Conservation (phyloP, 2,329 filamentous ascomycete genomes). For the Epicoccum nigrum region DNA sequence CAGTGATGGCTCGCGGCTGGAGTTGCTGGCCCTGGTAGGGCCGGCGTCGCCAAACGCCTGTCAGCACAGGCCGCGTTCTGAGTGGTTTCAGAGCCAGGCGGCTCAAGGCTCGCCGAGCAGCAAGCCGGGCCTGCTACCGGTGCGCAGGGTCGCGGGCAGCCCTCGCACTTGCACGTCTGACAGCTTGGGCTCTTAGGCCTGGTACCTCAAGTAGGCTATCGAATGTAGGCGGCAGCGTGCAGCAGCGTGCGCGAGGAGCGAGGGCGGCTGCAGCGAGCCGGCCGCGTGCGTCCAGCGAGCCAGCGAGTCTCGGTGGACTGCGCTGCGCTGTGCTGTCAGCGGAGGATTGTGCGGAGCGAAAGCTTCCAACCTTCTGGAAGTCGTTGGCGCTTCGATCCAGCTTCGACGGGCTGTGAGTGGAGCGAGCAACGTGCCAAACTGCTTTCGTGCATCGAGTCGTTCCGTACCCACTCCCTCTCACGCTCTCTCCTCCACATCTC, state of each 20-base stretch:
- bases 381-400: slow-evolving; percentile 11
- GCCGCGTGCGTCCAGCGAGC: neutral
- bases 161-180: neutral
- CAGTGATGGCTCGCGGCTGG: too few species aligned
- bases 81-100: slow-evolving; percentile 13
- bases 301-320: too few species aligned
- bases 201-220: too few species aligned
- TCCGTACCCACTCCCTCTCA: slow-evolving; percentile 7
- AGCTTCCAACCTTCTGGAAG: slow-evolving; percentile 13
- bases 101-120: slow-evolving; percentile 3
- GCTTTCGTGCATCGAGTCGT: slow-evolving; percentile 15
- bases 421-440: slow-evolving; percentile 8
- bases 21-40: too few species aligned
- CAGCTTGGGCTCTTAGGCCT: too few species aligned
- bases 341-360: slow-evolving; percentile 4
- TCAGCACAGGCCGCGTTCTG: slow-evolving; percentile 7
- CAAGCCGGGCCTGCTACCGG: slow-evolving; percentile 3
- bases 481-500: slow-evolving; percentile 7
- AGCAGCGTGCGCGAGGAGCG: neutral
- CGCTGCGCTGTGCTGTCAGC: neutral
- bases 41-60: slow-evolving; percentile 1
- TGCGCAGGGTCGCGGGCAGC: slow-evolving; percentile 1
- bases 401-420: slow-evolving; percentile 7
- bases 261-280: slow-evolving; percentile 1
- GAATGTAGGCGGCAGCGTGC: too few species aligned